These are phyloP conservation scores for Mortierella polycephala DNA, from an alignment of 371 early-diverging fungal genomes.

Conservation along the genomic window DNA sequence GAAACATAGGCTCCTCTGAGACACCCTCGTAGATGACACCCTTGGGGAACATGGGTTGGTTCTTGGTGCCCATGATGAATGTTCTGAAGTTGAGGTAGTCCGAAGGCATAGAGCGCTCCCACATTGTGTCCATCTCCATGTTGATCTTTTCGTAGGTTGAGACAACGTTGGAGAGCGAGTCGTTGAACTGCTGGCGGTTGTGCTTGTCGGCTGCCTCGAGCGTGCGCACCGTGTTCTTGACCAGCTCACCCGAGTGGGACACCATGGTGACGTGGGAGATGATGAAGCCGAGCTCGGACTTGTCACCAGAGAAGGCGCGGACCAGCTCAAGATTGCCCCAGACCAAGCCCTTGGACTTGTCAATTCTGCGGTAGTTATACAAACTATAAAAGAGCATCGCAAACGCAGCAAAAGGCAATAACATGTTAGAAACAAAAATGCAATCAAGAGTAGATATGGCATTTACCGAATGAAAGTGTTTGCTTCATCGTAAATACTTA, in stretches of 20 bases:
- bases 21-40: constrained; percentile 89
- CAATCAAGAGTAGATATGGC: background rate
- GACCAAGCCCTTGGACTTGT: constrained; percentile 62
- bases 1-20: constrained; percentile 67
- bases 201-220: constrained; percentile 64
- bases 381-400: constrained; percentile 55
- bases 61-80: constrained; percentile 90
- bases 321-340: constrained; percentile 83
- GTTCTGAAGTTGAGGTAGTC: constrained; percentile 88
- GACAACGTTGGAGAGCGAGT: constrained; percentile 64
- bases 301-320: constrained; percentile 79
- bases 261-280: constrained; percentile 91
- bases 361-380: constrained; percentile 83
- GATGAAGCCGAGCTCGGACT: constrained; percentile 82
- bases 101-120: constrained; percentile 73
- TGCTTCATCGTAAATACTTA: constrained; percentile 6
- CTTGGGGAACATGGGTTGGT: constrained; percentile 89
- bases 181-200: constrained; percentile 71
- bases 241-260: constrained; percentile 73
- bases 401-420: background rate
- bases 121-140: constrained; percentile 83
- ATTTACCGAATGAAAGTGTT: background rate
- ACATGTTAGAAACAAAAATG: background rate
- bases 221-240: constrained; percentile 67
- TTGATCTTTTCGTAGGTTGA: constrained; percentile 75